phyloP scores from a whole-genome alignment of 495 filamentous ascomycete genomes.

The Tuber microsphaerosporum region DNA sequence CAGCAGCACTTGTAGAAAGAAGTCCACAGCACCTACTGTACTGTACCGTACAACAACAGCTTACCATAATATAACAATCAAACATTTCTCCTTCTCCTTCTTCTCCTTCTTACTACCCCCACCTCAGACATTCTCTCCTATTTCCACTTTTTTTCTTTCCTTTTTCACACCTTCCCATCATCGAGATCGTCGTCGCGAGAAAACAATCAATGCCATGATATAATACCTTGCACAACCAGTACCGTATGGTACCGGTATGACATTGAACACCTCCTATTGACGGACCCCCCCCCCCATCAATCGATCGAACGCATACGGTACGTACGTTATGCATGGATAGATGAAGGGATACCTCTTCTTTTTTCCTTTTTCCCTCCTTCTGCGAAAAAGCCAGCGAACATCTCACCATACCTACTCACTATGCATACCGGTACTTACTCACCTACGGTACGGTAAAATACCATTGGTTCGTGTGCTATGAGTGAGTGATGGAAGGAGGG shows the following conservation, averaged over 20 bases:
- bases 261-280: background rate
- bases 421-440: no score
- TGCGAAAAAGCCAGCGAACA: background rate
- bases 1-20: no score
- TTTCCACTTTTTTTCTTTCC: background rate
- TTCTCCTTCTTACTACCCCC: no score
- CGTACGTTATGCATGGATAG: background rate
- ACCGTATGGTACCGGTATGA: background rate
- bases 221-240: background rate
- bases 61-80: no score
- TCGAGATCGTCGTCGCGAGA: background rate
- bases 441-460: background rate
- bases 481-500: background rate
- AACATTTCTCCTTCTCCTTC: no score
- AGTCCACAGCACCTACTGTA: no score
- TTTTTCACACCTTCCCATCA: background rate
- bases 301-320: background rate
- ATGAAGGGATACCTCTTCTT: background rate
- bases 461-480: background rate
- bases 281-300: background rate
- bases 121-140: no score
- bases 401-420: background rate
- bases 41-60: no score
- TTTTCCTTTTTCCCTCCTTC: background rate
- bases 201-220: background rate